Base-by-base conservation (phyloP, 768 basidiomycete genomes). In the Termitomyces sp. region DNA sequence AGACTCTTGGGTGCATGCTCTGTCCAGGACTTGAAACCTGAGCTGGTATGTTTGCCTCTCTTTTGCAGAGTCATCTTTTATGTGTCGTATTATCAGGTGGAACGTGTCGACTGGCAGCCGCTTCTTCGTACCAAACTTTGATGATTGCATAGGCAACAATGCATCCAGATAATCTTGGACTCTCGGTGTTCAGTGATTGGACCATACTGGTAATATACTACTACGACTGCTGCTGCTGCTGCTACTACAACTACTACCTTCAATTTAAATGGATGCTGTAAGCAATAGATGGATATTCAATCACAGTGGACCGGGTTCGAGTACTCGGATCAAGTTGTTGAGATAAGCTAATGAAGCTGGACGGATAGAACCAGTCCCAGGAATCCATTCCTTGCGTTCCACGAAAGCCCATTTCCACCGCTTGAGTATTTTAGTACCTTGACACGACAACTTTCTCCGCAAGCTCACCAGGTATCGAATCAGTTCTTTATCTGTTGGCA, bases 391-490 rank as follows among this genome's bases (percentile, higher is more conserved):
- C 57, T 75, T 77, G 6, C 73, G 70, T 53, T 85, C 82, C 33
- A 76, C 71, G 34, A 76, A 74, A 1, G 88, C 87, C 88, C 88
- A 90, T 67, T 83, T 84, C 88, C 88, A 91, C 58, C 77, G 82
- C 88, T 91, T 57, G 37, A 34, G 26, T 22, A 4, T 53, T n/a
- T 34, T 16, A 40, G 14, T 43, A 40, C 34, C 42, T 24, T 42
- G 34, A 9, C 13, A 55, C 16, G 22, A 30, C 10, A 1, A 18
- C 3, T 43, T 39, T 13, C 14, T 24, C 27, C 50, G 10, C 4
- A 40, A n/a, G 70, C 84, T 61, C 61, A 88, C 89, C 67, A 91
- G 65, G 65, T 87, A 90, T 52, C 79, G 78, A 37, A 84, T 70
- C 26, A 92, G 74, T 57, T 89, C 86, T 70, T 91, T 91, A 66